Evolutionary conservation across 2,329 filamentous ascomycete genomes (phyloP).

Genomic region (Venturia nashicola): DNA sequence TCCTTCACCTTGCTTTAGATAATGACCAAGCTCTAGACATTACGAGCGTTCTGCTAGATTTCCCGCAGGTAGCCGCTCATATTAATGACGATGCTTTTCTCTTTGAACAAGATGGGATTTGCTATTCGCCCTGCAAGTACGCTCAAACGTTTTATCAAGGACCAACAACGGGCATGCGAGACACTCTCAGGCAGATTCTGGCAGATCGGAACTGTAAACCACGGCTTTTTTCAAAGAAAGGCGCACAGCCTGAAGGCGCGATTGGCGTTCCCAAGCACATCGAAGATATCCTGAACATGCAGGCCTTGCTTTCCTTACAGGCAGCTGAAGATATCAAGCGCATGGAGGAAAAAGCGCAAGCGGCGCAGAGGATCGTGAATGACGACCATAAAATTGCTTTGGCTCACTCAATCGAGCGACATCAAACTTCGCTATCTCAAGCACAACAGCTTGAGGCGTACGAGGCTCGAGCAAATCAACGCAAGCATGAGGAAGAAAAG

Average conservation of each 20-base stretch:
- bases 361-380: not conserved
- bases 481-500: conserved; percentile 1
- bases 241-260: not conserved
- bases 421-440: not conserved
- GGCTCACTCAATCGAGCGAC: not conserved
- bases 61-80: conserved; percentile 4
- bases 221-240: not conserved
- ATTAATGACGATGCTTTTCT: conserved; percentile 5
- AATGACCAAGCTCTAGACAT: not conserved
- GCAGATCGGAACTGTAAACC: conserved; percentile 3
- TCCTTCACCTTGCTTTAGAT: conserved; percentile 9
- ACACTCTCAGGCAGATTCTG: not conserved
- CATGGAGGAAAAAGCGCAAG: conserved; percentile 3
- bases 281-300: not conserved
- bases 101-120: not conserved
- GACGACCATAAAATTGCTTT: not conserved
- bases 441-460: conserved; percentile 3
- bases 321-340: conserved; percentile 1
- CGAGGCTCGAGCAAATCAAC: not conserved
- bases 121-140: conserved; percentile 1
- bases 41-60: conserved; percentile 2
- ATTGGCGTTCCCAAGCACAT: not conserved
- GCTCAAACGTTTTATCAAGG: not conserved
- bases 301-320: not conserved
- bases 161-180: not conserved